phyloP scores from a whole-genome alignment of 176 grass and related monocot species.

The Carex littledalei region DNA sequence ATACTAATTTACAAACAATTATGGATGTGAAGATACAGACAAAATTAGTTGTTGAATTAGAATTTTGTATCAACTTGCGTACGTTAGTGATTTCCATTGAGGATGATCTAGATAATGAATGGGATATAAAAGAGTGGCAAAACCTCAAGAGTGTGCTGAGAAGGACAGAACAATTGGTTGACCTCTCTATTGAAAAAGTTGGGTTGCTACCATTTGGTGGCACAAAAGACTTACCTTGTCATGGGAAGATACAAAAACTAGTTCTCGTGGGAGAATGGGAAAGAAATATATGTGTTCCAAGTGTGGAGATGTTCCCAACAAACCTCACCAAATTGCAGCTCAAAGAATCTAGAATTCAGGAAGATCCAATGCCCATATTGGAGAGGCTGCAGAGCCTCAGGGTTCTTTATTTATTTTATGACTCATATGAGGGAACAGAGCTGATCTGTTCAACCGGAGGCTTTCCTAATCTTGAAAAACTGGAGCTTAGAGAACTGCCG shows the following conservation, averaged over 20 bases:
- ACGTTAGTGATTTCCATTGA: background rate
- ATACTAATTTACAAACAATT: background rate
- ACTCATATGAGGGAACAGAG: background rate
- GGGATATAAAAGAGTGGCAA: background rate
- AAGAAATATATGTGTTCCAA: background rate
- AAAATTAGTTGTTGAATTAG: background rate
- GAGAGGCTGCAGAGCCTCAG: background rate
- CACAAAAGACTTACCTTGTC: background rate
- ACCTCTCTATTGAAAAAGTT: background rate
- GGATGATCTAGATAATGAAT: background rate
- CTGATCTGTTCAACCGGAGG: background rate
- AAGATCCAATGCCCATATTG: background rate
- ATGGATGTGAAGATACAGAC: too few relatives aligned
- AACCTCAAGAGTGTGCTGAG: background rate
- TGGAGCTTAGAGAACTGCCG: rapidly evolving
- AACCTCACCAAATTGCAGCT: background rate
- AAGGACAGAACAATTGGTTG: background rate
- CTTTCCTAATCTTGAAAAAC: background rate
- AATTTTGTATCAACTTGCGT: background rate
- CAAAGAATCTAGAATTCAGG: rapidly evolving
- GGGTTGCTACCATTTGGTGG: background rate
- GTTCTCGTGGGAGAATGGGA: rapidly evolving
- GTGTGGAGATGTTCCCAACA: background rate
- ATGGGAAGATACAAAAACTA: background rate
- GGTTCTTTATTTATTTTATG: background rate